Conservation (phyloP, 805 yeast genomes). For the Candida chilensis region DNA sequence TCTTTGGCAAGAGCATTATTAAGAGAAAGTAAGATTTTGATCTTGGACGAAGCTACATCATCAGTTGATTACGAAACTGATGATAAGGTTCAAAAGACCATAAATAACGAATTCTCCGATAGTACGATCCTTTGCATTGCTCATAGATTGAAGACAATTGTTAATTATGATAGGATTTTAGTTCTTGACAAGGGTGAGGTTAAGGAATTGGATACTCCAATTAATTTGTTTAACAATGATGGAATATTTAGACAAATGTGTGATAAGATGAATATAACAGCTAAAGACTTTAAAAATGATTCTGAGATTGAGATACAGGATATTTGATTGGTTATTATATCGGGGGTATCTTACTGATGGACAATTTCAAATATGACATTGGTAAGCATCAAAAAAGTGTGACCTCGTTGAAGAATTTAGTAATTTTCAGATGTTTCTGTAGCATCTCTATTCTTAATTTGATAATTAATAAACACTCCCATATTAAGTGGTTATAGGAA, state of each 20-base stretch:
- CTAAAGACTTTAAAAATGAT: slow-evolving; percentile 24
- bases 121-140: slow-evolving; percentile 28
- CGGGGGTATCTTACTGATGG: too few relatives aligned
- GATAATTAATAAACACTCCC: too few relatives aligned
- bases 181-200: slow-evolving; percentile 6
- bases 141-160: slow-evolving; percentile 22
- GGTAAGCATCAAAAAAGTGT: too few relatives aligned
- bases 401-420: too few relatives aligned
- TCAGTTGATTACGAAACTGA: slow-evolving; percentile 30
- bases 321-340: too few relatives aligned
- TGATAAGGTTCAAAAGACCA: slow-evolving; percentile 21
- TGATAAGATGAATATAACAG: slow-evolving; percentile 31
- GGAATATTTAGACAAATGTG: slow-evolving; percentile 66
- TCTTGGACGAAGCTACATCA: slow-evolving; percentile 29
- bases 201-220: slow-evolving; percentile 6
- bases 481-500: too few relatives aligned
- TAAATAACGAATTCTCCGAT: slow-evolving; percentile 18
- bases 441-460: too few relatives aligned
- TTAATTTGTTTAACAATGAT: slow-evolving; percentile 8
- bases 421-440: too few relatives aligned
- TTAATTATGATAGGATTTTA: slow-evolving; percentile 6
- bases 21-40: slow-evolving; percentile 22
- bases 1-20: slow-evolving; percentile 28
- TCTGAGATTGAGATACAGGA: too few relatives aligned
- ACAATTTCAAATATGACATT: too few relatives aligned